Percentiles rank a stretch among this genome's conserved stretches.
phyloP scores from a whole-genome alignment of 768 basidiomycete genomes.

The Cyclocybe aegerita region DNA sequence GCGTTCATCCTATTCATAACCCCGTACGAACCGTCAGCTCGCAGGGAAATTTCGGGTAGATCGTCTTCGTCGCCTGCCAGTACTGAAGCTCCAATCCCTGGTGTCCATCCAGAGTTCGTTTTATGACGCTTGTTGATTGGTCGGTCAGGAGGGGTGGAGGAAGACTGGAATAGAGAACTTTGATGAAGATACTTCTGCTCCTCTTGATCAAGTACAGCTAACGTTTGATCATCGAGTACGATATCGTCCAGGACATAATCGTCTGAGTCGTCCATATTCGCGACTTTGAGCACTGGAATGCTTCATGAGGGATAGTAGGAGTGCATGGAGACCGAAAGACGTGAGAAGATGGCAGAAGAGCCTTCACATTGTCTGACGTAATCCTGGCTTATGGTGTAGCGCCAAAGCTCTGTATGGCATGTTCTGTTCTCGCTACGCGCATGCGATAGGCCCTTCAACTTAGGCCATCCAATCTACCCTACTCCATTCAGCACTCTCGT shows the following conservation, averaged over 20 bases:
- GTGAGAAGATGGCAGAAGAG: too few species aligned
- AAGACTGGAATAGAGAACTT: conserved; percentile 11
- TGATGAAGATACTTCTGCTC: conserved; percentile 45
- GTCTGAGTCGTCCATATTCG: conserved; percentile 60
- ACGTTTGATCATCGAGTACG: conserved; percentile 57
- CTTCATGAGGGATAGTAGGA: neutral
- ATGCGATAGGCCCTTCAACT: neutral
- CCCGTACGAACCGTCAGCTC: conserved; percentile 56
- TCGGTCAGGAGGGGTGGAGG: conserved; percentile 25
- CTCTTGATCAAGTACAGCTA: conserved; percentile 60
- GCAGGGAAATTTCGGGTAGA: conserved; percentile 64
- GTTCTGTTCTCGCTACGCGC: neutral
- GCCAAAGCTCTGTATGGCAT: too few species aligned
- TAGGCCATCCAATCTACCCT: neutral
- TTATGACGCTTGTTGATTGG: conserved; percentile 55
- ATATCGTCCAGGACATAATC: conserved; percentile 65
- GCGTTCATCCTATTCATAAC: conserved; percentile 20
- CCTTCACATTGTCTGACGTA: too few species aligned
- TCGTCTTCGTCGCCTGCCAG: conserved; percentile 44
- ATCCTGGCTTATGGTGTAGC: too few species aligned
- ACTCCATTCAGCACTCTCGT: neutral
- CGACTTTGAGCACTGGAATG: neutral
- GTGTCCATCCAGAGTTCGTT: conserved; percentile 44
- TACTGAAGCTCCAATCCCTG: conserved; percentile 24
- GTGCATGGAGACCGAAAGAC: neutral